Percentiles rank a stretch among this genome's conserved stretches.
Evolutionary conservation across 352 stramenopile genomes (phyloP).

Genomic region (Pythium monospermum): DNA sequence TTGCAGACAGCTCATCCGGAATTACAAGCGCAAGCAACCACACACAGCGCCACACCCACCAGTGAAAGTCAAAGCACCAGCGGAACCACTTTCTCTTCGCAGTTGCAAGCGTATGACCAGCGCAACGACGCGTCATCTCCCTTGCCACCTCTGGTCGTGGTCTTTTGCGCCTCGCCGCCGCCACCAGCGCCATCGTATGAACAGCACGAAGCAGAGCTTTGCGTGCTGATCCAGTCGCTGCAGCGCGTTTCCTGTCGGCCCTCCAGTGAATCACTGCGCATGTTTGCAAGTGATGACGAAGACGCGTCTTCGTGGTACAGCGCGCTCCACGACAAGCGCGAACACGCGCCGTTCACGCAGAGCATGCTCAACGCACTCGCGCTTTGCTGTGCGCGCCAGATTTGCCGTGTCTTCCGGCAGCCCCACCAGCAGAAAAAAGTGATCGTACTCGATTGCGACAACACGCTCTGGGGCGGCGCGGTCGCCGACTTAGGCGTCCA

Average conservation of each 20-base stretch:
- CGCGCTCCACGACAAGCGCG: slow-evolving; percentile 35
- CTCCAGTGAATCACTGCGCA: slow-evolving; percentile 17
- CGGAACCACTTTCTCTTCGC: background rate
- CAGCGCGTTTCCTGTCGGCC: slow-evolving; percentile 25
- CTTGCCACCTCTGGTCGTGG: slow-evolving; percentile 12
- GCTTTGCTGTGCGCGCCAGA: slow-evolving; percentile 39
- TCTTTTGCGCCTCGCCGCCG: slow-evolving; percentile 22
- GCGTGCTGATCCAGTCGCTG: slow-evolving; percentile 18
- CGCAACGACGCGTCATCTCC: slow-evolving; percentile 4
- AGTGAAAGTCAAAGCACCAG: no score
- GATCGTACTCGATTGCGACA: slow-evolving; percentile 75
- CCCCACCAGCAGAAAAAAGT: slow-evolving; percentile 42
- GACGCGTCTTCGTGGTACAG: slow-evolving; percentile 61
- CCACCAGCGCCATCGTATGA: slow-evolving; percentile 11
- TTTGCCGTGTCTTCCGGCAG: slow-evolving; percentile 35
- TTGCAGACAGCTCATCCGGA: slow-evolving; percentile 52
- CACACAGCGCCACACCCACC: no score
- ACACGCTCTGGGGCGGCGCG: slow-evolving; percentile 65
- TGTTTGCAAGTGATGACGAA: slow-evolving; percentile 28
- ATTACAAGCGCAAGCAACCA: slow-evolving; percentile 17
- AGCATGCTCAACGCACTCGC: slow-evolving; percentile 50
- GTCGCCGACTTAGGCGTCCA: slow-evolving; percentile 48
- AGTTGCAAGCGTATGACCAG: background rate
- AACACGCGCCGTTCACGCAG: slow-evolving; percentile 65
- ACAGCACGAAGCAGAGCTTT: slow-evolving; percentile 13